These are phyloP conservation scores for Serpula lacrymans DNA, from an alignment of 768 basidiomycete genomes.

Conservation along the genomic window DNA sequence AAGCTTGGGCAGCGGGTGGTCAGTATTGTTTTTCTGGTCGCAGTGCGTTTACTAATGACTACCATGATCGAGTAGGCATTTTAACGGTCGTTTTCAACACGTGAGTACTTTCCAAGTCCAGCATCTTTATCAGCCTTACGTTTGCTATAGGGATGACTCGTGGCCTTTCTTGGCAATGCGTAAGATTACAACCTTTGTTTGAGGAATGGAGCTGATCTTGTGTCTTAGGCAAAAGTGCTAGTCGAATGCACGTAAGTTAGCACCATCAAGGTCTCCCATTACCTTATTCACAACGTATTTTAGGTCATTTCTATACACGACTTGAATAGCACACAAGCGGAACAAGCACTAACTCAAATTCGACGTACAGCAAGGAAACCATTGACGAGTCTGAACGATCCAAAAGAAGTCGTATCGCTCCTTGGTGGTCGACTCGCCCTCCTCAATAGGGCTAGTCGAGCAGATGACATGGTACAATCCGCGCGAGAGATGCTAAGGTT, in stretches of 20 bases:
- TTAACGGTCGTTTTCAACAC: conserved; percentile 77
- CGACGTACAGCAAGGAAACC: conserved; percentile 37
- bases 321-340: conserved; percentile 55
- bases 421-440: conserved; percentile 82
- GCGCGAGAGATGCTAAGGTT: conserved; percentile 64
- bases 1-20: conserved; percentile 83
- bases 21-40: conserved; percentile 18
- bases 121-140: conserved; percentile 12
- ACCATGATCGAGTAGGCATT: conserved; percentile 44
- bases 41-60: conserved; percentile 5
- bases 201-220: conserved; percentile 10
- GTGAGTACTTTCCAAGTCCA: conserved; percentile 39
- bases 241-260: conserved; percentile 62
- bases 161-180: conserved; percentile 74
- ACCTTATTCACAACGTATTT: conserved; percentile 1
- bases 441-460: conserved; percentile 49
- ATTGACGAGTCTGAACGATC: conserved; percentile 34
- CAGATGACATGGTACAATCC: conserved; percentile 54
- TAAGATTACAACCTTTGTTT: conserved; percentile 28
- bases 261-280: conserved; percentile 8
- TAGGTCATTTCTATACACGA: conserved; percentile 74
- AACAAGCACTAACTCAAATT: conserved; percentile 52
- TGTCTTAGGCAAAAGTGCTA: conserved; percentile 62
- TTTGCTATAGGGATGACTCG: conserved; percentile 67
- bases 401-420: conserved; percentile 50